Conservation (phyloP, 257 asterid species). For the Mentha longifolia region DNA sequence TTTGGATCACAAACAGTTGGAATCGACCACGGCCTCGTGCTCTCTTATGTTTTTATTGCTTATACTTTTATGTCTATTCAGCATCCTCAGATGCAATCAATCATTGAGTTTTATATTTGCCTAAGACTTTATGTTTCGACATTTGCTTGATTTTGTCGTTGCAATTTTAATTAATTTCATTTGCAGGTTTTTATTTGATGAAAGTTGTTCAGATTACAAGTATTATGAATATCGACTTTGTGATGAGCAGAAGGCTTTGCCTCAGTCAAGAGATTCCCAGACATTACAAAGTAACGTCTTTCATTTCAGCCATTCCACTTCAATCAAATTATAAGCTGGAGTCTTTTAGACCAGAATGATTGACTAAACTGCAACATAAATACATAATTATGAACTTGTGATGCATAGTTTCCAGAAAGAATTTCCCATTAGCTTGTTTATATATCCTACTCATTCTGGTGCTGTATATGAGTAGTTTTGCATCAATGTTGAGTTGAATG, state of each 20-base stretch:
- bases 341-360: conserved; percentile 4
- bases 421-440: background rate
- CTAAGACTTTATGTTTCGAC: background rate
- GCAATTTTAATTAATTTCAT: conserved; percentile 20
- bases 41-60: conserved; percentile 13
- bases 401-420: conserved; percentile 15
- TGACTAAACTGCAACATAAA: conserved; percentile 4
- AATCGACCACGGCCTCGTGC: background rate
- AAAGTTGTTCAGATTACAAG: conserved; percentile 78
- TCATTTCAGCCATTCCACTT: conserved; percentile 16
- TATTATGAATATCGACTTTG: conserved; percentile 78
- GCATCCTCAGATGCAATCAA: conserved; percentile 10
- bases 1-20: conserved; percentile 21
- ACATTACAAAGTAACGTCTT: conserved; percentile 56
- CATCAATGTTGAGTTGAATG: background rate
- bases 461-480: conserved; percentile 7
- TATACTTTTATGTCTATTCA: conserved; percentile 4
- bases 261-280: conserved; percentile 57
- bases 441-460: background rate
- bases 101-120: conserved; percentile 9
- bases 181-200: conserved; percentile 83
- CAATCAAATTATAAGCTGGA: background rate
- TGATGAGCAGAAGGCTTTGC: conserved; percentile 75
- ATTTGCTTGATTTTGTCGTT: conserved; percentile 22
- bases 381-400: background rate